Conservation (phyloP, 139 green algal species). For the Coelastrella sp. region DNA sequence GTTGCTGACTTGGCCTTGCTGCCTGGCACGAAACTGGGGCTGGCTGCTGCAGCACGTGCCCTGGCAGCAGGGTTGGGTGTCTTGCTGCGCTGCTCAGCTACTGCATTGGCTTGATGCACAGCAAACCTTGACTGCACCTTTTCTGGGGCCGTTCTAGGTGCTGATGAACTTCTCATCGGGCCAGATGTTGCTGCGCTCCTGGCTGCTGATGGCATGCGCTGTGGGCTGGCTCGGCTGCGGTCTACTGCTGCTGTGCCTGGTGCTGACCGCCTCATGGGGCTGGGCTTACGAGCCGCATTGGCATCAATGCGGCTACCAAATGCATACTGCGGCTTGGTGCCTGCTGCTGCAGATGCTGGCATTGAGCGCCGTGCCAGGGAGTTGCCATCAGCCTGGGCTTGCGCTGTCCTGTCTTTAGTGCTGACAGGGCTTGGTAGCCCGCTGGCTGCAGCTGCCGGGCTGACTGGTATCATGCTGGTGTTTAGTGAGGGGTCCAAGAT, state of each 20-base stretch:
- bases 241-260: neutral
- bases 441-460: neutral
- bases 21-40: neutral
- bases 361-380: neutral
- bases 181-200: neutral
- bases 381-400: neutral
- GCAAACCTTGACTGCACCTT: slow-evolving; percentile 31
- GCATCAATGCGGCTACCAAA: slow-evolving; percentile 31
- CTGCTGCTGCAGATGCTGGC: slow-evolving; percentile 10
- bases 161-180: slow-evolving; percentile 15
- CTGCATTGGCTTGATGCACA: slow-evolving; percentile 13
- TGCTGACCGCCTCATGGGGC: slow-evolving; percentile 5
- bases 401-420: neutral
- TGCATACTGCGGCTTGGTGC: slow-evolving; percentile 3
- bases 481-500: slow-evolving; percentile 24
- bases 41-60: neutral
- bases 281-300: neutral
- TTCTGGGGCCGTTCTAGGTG: slow-evolving; percentile 33
- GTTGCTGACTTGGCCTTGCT: neutral
- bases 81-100: slow-evolving; percentile 34
- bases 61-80: slow-evolving; percentile 19
- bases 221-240: neutral
- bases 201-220: slow-evolving; percentile 13
- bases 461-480: slow-evolving; percentile 17
- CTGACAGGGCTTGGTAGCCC: neutral